Evolutionary conservation across 2,329 filamentous ascomycete species (phyloP), one percentile per base, ranked within the genome.

Genomic region (Cylindrodendrum hubeiense): DNA sequence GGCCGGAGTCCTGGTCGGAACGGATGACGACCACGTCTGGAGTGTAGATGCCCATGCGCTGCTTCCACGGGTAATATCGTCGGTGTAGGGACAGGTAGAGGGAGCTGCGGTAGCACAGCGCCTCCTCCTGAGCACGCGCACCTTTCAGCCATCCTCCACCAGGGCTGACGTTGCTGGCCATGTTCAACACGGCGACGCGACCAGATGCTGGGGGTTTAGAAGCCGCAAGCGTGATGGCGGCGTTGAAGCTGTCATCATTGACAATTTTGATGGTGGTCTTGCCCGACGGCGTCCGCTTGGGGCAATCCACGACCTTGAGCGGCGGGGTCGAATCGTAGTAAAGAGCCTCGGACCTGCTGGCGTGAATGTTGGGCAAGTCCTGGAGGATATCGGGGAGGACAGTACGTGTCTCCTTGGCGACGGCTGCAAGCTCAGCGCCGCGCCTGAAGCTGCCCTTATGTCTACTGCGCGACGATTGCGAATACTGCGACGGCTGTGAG

Each of bases 101-200:
- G 1, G 86, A 86, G 49, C 84, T 88, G 46, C 90, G 86, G 74
- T 89, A 90, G 78, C 89, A 93, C 7, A 93, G 82, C 3, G 87
- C 85, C 79, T 93, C 91, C 78, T 93, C 90, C 76, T 93, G 91
- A 0, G 90, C 90, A 30, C 86, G 77, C 59, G 88, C 82, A 37
- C 90, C 90, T 39, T 83, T 83, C 5, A 84, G 74, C 85, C 89
- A 93, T 19, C 89, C 89, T 21, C 91, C 90, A n/a, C 90, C 91
- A 0, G 87, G 83, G 15, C 73, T 76, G 4, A 76, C 70, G 50
- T 86, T 83, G 54, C 87, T 91, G 17, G 90, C 90, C 79, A 92
- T 88, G 72, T 92, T 93, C 63, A 93, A 80, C 24, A 92, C 83
- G 33, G 84, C 86, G n/a, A 91, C 84, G 8, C 78, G 76, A 5